Percentiles rank a stretch among this genome's conserved stretches.
phyloP scores from a whole-genome alignment of 2,329 filamentous ascomycete genomes.

The Fusarium sp. region DNA sequence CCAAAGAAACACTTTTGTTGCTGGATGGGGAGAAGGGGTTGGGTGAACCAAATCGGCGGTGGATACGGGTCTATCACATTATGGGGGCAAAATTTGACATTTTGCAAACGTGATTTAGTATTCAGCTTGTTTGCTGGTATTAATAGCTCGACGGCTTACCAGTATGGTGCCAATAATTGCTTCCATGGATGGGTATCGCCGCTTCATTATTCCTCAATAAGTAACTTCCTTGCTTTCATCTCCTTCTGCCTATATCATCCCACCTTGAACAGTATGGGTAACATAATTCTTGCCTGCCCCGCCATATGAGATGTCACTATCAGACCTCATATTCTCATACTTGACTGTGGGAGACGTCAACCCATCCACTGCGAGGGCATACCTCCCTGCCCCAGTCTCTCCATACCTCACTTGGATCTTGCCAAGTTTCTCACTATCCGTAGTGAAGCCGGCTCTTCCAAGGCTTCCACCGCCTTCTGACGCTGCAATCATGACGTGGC shows the following conservation, averaged over 20 bases:
- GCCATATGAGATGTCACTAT: neutral
- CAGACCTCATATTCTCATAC: conserved; percentile 16
- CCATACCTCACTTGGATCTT: conserved; percentile 3
- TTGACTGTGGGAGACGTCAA: conserved; percentile 3
- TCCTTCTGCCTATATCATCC: neutral
- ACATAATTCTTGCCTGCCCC: neutral
- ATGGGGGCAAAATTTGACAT: too few relatives aligned
- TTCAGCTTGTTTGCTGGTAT: neutral
- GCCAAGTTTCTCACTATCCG: conserved; percentile 2
- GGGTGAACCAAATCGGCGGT: too few relatives aligned
- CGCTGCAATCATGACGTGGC: conserved; percentile 22
- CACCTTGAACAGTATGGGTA: neutral
- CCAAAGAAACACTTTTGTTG: neutral
- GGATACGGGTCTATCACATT: neutral
- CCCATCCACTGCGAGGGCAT: conserved; percentile 3
- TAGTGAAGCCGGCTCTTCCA: neutral
- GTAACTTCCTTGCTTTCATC: neutral
- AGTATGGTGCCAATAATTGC: neutral
- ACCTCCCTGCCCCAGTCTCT: conserved; percentile 1
- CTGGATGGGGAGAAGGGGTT: too few relatives aligned
- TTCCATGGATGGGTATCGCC: neutral
- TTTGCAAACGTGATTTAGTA: neutral
- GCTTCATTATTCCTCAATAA: neutral
- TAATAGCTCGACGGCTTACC: neutral
- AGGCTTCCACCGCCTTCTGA: conserved; percentile 8